phyloP scores from a whole-genome alignment of 345 rosid species.

The Mercurialis annua region DNA sequence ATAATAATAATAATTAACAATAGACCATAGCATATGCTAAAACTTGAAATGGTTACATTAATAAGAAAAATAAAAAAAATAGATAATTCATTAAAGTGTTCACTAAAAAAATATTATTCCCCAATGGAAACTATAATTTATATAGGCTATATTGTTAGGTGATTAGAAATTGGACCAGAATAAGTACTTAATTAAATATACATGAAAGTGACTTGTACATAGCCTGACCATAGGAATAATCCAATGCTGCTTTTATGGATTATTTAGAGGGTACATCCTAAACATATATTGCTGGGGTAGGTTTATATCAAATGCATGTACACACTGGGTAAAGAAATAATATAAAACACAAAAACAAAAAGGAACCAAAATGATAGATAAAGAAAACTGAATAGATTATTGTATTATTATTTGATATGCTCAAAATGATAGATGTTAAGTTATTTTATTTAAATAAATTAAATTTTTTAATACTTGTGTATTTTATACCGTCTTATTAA shows the following conservation, averaged over 20 bases:
- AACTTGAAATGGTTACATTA: neutral
- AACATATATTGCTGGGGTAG: conserved; percentile 8
- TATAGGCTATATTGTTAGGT: neutral
- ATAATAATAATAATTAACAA: neutral
- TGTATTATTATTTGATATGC: too few relatives aligned
- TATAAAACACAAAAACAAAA: too few relatives aligned
- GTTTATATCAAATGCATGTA: neutral
- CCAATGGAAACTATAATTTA: neutral
- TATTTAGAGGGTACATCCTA: neutral
- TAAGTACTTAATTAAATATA: neutral
- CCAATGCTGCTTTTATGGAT: neutral
- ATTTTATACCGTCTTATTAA: too few relatives aligned
- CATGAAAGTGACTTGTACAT: neutral
- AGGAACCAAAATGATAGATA: too few relatives aligned
- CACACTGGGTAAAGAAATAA: too few relatives aligned
- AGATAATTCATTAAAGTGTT: too few relatives aligned
- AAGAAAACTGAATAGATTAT: too few relatives aligned
- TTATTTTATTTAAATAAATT: too few relatives aligned
- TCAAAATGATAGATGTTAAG: too few relatives aligned
- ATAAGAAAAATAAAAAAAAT: neutral
- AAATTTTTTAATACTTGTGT: too few relatives aligned
- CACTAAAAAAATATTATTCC: neutral
- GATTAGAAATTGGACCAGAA: neutral
- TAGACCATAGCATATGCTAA: neutral
- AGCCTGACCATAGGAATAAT: neutral